Evolutionary conservation across 2,329 filamentous ascomycete species (phyloP).

Genomic region (Cordyceps tenuipes): DNA sequence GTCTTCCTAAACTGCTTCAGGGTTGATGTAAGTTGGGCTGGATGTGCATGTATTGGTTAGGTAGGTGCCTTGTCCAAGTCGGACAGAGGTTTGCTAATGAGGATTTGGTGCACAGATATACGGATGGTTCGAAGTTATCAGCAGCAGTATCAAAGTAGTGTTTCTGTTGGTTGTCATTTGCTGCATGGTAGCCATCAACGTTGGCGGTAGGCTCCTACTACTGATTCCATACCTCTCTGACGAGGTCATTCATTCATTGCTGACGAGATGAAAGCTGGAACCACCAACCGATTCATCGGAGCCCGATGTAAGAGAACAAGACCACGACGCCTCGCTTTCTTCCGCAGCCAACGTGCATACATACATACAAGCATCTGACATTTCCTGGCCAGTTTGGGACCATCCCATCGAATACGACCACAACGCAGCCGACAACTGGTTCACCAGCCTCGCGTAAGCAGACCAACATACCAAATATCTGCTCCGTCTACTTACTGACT

Average conservation of each 20-base stretch:
- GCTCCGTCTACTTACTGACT: not conserved
- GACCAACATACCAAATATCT: not conserved
- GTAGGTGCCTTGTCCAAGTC: too few relatives aligned
- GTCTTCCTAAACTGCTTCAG: slow-evolving; percentile 18
- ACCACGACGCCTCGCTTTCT: not conserved
- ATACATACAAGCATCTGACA: not conserved
- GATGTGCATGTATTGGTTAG: not conserved
- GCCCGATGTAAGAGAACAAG: not conserved
- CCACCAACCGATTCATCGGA: not conserved
- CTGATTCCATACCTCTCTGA: not conserved
- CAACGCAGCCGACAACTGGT: slow-evolving; percentile 18
- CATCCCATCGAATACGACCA: slow-evolving; percentile 15
- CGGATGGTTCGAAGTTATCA: slow-evolving; percentile 21
- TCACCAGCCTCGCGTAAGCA: slow-evolving; percentile 19
- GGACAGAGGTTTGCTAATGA: not conserved
- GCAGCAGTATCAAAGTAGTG: slow-evolving; percentile 19
- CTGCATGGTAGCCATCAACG: slow-evolving; percentile 17
- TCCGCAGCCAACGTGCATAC: not conserved
- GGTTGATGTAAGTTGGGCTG: slow-evolving; percentile 16
- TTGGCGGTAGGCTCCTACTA: not conserved
- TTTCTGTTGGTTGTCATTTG: slow-evolving; percentile 19
- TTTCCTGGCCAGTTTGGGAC: slow-evolving; percentile 5
- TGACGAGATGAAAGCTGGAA: not conserved
- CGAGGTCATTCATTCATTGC: not conserved
- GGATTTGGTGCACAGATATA: slow-evolving; percentile 16